Base-by-base conservation (phyloP, 208 protist genomes). In the Acanthamoeba lenticulata region DNA sequence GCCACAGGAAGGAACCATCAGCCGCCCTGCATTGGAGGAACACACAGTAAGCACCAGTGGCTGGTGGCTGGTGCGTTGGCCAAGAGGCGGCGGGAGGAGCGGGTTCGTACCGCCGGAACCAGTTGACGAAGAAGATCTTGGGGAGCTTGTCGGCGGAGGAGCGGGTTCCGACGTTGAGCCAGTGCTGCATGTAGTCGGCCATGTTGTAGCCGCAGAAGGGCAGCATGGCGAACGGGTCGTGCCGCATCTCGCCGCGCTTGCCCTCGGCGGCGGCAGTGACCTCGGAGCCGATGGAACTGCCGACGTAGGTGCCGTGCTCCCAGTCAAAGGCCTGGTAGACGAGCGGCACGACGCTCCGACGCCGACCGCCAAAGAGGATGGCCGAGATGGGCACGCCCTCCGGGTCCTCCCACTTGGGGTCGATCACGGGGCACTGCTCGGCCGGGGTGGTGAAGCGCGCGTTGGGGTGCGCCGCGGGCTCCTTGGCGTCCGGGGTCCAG, bases 181-280 rank as follows among this genome's bases (percentile, higher is more conserved):
- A 98, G 86, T 98, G 97, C 6, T 42, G 3, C 38, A 98, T 98
- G 86, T 98, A 98, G 88, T 98, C 96, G 77, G 94, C 97, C 96
- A 98, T 97, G 91, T 98, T 96, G 92, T 98, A 98, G 67, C 97
- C 97, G 83, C 96, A 97, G 92, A 98, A 98, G 49, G 97, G 97
- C 44, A 96, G 92, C 97, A 98, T 98, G 24, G 97, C 97, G 38
- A 98, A 97, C 69, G 97, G 97, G 93, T 98, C 97, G 81, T 94
- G 92, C 19, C 95, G 77, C 2, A 98, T 40, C 40, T 36, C 36
- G 42, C 97, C 97, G 13, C 69, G 62, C 47, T 95, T 94, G 45
- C 93, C 95, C 55, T 97, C 95, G 29, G 97, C 95, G 2, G 97
- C 97, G 27, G 97, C 97, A 34, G 97, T 98, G 32, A 86, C 86